phyloP scores from a whole-genome alignment of 2,329 filamentous ascomycete genomes.

The Colletotrichum sp. region DNA sequence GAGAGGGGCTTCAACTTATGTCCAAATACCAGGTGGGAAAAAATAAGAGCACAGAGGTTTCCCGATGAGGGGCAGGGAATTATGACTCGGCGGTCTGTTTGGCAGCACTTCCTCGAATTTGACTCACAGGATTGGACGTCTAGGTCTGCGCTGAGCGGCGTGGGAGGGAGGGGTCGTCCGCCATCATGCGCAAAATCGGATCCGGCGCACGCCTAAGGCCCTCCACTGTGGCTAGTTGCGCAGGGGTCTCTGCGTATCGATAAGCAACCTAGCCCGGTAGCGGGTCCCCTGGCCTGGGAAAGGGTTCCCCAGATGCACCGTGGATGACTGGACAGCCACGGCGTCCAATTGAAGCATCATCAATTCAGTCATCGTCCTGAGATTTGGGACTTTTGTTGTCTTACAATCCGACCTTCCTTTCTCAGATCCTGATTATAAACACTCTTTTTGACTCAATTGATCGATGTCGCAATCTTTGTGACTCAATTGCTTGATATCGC shows the following conservation, averaged over 20 bases:
- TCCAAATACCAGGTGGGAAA: slow-evolving; percentile 7
- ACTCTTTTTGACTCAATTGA: not conserved
- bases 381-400: not conserved
- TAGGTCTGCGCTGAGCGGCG: not conserved
- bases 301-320: not conserved
- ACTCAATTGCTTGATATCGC: not conserved
- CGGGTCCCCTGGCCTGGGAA: not conserved
- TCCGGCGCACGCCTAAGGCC: not conserved
- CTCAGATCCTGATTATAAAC: not conserved
- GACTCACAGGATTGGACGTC: slow-evolving; percentile 19
- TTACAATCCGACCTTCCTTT: not conserved
- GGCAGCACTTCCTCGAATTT: slow-evolving; percentile 15
- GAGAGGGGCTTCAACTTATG: slow-evolving; percentile 35
- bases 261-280: not conserved
- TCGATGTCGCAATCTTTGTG: not conserved
- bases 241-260: not conserved
- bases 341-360: not conserved
- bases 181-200: slow-evolving; percentile 2
- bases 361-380: not conserved
- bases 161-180: slow-evolving; percentile 4
- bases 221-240: not conserved
- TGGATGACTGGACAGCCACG: not conserved
- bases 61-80: slow-evolving; percentile 20
- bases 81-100: slow-evolving; percentile 22
- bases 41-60: slow-evolving; percentile 15